Base-by-base conservation (phyloP, 2,329 filamentous ascomycete species). In the Ophiostoma piceae region DNA sequence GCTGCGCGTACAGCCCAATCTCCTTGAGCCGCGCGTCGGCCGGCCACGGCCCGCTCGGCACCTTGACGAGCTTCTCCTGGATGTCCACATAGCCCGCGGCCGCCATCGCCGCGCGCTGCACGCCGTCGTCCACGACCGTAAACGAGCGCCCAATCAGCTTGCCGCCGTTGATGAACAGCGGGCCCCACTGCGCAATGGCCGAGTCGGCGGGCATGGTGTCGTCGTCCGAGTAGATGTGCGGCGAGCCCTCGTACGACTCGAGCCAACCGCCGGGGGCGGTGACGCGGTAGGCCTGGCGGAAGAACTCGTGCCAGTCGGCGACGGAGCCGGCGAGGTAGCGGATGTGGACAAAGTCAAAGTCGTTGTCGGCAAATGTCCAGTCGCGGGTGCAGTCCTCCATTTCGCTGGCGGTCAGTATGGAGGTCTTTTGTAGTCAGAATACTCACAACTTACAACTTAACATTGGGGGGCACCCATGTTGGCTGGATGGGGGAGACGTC, bases 401-500 rank as follows among this genome's bases (percentile, higher is more conserved):
- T 71, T 88, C 74, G 67, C 76, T 76, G 72, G 12, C 6, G 16
- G 14, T 69, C 6, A 57, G 51, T 26, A 26, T 8, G 7, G 12
- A 22, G 47, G 12, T 2, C 43, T 3, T 47, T 39, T 16, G n/a
- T 26, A 26, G 47, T 1, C 3, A 26, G 37, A 22, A 37, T 11
- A 9, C 26, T 47, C 1, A 11, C 4, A 2, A 54, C 51, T 68
- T 54, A 71, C 67, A 87, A 87, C 26, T 79, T 79, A 39, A 77
- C 41, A 60, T 89, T 90, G 43, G 82, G 80, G 2, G 87, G 86
- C 0, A 88, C 81, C 78, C 84, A 84, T 26, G 77, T 78, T 0
- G 85, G 84, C 72, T 87, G 85, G 14, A 86, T 85, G 0, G 85
- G 84, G 4, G 84, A 85, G n/a, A 87, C 78, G 74, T 87, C 85